phyloP scores from a whole-genome alignment of 2,329 filamentous ascomycete species.

The Cytospora paraplurivora region DNA sequence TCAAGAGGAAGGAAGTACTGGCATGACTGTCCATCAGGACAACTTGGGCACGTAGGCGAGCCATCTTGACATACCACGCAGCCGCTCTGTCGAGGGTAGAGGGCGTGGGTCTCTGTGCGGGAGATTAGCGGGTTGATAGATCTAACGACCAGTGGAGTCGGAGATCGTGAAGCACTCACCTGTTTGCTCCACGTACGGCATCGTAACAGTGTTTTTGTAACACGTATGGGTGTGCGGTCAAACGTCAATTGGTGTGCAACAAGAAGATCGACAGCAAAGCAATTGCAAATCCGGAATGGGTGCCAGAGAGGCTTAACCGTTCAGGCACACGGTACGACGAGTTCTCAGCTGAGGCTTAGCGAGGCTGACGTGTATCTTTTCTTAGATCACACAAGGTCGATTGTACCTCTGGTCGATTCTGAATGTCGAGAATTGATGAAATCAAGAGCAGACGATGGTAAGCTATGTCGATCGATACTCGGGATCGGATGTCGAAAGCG shows the following conservation, averaged over 20 bases:
- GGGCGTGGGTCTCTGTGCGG: conserved; percentile 33
- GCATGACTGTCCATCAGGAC: conserved; percentile 46
- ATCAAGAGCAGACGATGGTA: conserved; percentile 3
- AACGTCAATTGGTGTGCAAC: conserved; percentile 7
- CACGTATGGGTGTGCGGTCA: background rate
- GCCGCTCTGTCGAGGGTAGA: conserved; percentile 44
- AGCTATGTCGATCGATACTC: background rate
- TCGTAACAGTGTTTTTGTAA: conserved; percentile 3
- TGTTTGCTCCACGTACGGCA: conserved; percentile 21
- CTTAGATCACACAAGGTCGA: conserved; percentile 18
- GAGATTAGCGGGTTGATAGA: conserved; percentile 15
- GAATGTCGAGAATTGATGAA: conserved; percentile 9
- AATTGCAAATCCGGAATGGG: conserved; percentile 24
- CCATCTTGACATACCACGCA: conserved; percentile 51
- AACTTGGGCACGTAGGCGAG: conserved; percentile 49
- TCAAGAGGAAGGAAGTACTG: conserved; percentile 48
- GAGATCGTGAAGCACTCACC: conserved; percentile 1
- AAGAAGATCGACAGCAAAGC: conserved; percentile 27
- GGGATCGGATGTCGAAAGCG: background rate
- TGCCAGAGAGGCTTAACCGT: conserved; percentile 24
- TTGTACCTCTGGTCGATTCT: background rate
- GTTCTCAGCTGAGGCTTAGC: conserved; percentile 25
- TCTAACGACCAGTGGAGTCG: background rate
- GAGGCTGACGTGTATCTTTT: conserved; percentile 26
- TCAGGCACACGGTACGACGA: conserved; percentile 4